phyloP scores from a whole-genome alignment of 495 filamentous ascomycete species.

The Aspergillus steynii region DNA sequence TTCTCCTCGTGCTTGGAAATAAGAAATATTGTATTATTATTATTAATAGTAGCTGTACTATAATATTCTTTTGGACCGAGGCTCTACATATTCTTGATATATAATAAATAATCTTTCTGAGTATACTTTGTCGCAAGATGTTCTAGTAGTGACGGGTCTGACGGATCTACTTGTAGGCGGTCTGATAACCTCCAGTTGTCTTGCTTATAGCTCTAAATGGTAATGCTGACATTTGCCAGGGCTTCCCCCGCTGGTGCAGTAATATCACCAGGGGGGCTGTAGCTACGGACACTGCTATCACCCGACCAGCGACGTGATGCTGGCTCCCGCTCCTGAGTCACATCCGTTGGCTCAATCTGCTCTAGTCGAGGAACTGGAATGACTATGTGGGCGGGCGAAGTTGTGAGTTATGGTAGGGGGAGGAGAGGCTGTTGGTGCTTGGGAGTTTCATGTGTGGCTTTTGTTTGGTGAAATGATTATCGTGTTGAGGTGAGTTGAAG shows the following conservation, averaged over 20 bases:
- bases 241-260: neutral
- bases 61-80: slow-evolving; percentile 18
- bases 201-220: slow-evolving; percentile 18
- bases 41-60: slow-evolving; percentile 18
- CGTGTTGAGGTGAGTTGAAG: too few species aligned
- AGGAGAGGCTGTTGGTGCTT: too few species aligned
- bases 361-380: too few species aligned
- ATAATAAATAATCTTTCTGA: slow-evolving; percentile 23
- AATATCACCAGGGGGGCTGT: neutral
- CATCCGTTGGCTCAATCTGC: neutral
- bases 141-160: slow-evolving; percentile 19
- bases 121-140: slow-evolving; percentile 22
- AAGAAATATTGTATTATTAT: slow-evolving; percentile 28
- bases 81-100: slow-evolving; percentile 20
- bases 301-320: neutral
- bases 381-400: too few species aligned
- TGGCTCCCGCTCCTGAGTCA: neutral
- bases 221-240: neutral
- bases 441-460: too few species aligned
- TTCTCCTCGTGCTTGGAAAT: slow-evolving; percentile 22
- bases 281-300: slow-evolving; percentile 1
- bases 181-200: slow-evolving; percentile 20
- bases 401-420: too few species aligned
- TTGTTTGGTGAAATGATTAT: too few species aligned
- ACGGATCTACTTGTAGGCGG: slow-evolving; percentile 15